Percentiles rank a stretch among this genome's conserved stretches.
Conservation (phyloP, 1,284 basidiomycete species). For the Hortiboletus rubellus region DNA sequence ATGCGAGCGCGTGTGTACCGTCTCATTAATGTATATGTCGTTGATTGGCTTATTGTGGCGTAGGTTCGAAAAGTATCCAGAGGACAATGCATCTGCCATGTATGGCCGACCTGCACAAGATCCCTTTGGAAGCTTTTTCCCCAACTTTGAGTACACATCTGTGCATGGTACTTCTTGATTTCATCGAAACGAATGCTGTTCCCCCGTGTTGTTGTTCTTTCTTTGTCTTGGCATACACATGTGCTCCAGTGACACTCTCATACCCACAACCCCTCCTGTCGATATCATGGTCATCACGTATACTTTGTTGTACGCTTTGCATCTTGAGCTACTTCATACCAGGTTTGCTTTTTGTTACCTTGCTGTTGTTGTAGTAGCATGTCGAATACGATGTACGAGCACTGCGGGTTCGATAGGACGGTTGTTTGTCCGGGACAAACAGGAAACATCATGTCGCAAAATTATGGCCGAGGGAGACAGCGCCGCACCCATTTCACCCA, state of each 20-base stretch:
- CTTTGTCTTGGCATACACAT: constrained; percentile 11
- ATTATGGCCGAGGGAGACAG: constrained; percentile 29
- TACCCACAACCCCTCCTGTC: constrained; percentile 14
- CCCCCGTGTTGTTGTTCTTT: constrained; percentile 3
- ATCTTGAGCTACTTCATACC: neutral
- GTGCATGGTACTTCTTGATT: constrained; percentile 37
- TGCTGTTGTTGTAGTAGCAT: constrained; percentile 4
- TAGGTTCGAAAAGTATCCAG: constrained; percentile 76
- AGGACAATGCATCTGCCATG: constrained; percentile 58
- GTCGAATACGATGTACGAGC: neutral
- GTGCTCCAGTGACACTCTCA: constrained; percentile 13
- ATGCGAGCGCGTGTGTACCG: constrained; percentile 82
- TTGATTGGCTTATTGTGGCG: neutral
- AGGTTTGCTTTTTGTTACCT: neutral
- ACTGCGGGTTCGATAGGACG: constrained; percentile 10
- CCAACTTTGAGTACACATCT: constrained; percentile 62
- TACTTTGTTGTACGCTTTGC: constrained; percentile 15
- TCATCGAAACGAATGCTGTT: neutral
- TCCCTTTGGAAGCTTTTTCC: constrained; percentile 58
- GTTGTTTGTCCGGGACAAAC: constrained; percentile 35
- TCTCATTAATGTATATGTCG: neutral
- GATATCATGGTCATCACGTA: constrained; percentile 13
- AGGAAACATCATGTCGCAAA: constrained; percentile 42
- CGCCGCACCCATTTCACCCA: constrained; percentile 30
- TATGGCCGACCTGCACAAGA: constrained; percentile 63